These are phyloP conservation scores for Sugiyamaella valdiviana DNA, from an alignment of 805 yeast species.

Conservation along the genomic window DNA sequence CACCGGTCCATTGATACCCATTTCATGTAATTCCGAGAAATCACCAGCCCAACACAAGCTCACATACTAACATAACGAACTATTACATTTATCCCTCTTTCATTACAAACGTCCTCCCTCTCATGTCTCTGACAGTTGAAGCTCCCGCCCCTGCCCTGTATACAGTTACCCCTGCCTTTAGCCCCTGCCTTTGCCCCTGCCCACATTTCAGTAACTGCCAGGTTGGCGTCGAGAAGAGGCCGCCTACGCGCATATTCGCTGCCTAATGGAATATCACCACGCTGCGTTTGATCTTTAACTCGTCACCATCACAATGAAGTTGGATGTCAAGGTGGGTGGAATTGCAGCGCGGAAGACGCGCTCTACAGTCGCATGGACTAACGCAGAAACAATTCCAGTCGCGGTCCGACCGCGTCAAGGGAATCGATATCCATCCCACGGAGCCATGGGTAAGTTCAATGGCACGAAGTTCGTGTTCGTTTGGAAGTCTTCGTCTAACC, in stretches of 20 bases:
- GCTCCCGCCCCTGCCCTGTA: too few species aligned
- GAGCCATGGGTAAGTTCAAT: slow-evolving; percentile 92
- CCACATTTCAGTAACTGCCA: too few species aligned
- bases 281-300: not conserved
- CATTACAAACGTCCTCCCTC: too few species aligned
- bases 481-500: not conserved
- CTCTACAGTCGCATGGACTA: slow-evolving; percentile 5
- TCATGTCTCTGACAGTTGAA: too few species aligned
- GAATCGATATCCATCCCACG: slow-evolving; percentile 94
- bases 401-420: slow-evolving; percentile 95
- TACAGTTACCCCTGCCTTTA: too few species aligned
- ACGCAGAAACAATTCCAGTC: slow-evolving; percentile 71
- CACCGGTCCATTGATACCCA: too few species aligned
- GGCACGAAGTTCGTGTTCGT: not conserved
- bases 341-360: slow-evolving; percentile 38
- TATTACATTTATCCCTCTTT: too few species aligned
- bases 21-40: too few species aligned
- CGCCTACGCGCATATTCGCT: not conserved
- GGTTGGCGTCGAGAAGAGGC: not conserved
- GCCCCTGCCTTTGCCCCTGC: too few species aligned
- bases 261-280: not conserved
- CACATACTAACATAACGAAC: too few species aligned
- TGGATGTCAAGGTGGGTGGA: slow-evolving; percentile 42
- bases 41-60: too few species aligned
- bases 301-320: slow-evolving; percentile 36